Conservation (phyloP, 371 early-diverging fungal species). For the Mortierella sp. region DNA sequence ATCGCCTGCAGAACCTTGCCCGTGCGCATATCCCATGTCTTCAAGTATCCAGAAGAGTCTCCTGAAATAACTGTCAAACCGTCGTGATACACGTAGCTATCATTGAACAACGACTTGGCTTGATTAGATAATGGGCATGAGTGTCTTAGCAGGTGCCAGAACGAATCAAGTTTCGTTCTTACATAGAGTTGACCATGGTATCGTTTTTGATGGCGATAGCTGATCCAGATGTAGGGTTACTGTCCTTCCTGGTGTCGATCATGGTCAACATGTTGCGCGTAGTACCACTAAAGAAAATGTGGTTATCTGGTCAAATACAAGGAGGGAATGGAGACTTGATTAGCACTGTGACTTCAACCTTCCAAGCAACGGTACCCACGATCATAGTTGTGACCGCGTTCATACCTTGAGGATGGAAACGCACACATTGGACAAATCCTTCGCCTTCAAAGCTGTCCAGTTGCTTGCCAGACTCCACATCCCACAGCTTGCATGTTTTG, state of each 20-base stretch:
- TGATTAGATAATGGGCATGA: background rate
- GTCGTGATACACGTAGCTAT: constrained; percentile 75
- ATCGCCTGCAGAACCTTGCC: constrained; percentile 64
- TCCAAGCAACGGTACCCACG: background rate
- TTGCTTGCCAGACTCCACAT: constrained; percentile 78
- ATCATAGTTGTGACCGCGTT: background rate
- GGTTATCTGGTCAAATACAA: constrained; percentile 64
- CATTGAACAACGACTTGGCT: background rate
- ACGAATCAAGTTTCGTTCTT: constrained; percentile 15
- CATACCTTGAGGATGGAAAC: constrained; percentile 80
- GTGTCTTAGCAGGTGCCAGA: no score
- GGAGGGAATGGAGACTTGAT: background rate
- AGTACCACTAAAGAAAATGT: constrained; percentile 84
- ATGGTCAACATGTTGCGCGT: constrained; percentile 82
- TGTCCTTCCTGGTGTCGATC: constrained; percentile 72
- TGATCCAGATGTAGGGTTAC: constrained; percentile 46
- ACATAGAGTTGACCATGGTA: constrained; percentile 87
- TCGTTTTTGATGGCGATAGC: constrained; percentile 73
- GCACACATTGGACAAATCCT: constrained; percentile 91
- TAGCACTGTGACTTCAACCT: background rate
- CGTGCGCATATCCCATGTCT: constrained; percentile 88
- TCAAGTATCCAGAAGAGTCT: constrained; percentile 82
- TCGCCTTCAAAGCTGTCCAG: constrained; percentile 77
- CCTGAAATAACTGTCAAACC: constrained; percentile 84
- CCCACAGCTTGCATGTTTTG: constrained; percentile 90